Evolutionary conservation across 1,284 basidiomycete genomes (phyloP).

Genomic region (Ustilago nuda): DNA sequence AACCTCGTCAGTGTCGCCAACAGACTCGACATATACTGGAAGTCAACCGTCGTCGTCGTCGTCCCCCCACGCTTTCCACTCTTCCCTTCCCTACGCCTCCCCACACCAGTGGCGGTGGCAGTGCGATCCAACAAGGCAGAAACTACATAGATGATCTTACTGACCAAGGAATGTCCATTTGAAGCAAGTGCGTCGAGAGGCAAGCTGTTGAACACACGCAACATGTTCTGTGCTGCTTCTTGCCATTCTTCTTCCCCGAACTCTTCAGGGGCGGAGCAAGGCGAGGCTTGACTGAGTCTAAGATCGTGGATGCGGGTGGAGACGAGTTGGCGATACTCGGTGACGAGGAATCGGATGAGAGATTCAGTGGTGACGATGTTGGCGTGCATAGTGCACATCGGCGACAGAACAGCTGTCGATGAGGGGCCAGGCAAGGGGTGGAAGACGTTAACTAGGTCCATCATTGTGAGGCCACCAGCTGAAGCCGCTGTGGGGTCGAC

Average conservation of each 20-base stretch:
- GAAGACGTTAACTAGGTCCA: constrained; percentile 50
- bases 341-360: constrained; percentile 52
- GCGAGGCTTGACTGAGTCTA: constrained; percentile 12
- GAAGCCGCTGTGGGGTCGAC: not conserved
- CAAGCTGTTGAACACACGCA: constrained; percentile 40
- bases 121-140: constrained; percentile 32
- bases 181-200: constrained; percentile 53
- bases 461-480: constrained; percentile 14
- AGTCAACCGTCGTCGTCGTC: constrained; percentile 10
- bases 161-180: constrained; percentile 49
- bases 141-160: constrained; percentile 53
- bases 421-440: constrained; percentile 41
- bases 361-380: constrained; percentile 56
- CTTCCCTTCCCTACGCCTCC: constrained; percentile 1
- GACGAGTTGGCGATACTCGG: constrained; percentile 51
- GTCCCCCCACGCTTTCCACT: not conserved
- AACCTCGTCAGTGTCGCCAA: constrained; percentile 38
- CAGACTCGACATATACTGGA: constrained; percentile 43
- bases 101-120: not conserved
- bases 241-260: constrained; percentile 30
- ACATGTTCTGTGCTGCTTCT: constrained; percentile 44
- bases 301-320: constrained; percentile 27
- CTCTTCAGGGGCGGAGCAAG: constrained; percentile 10
- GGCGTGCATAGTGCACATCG: constrained; percentile 58
- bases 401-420: constrained; percentile 37